These are phyloP conservation scores for Leccinum olivaceoglutinosum DNA, from an alignment of 1,284 basidiomycete genomes.

Conservation along the genomic window DNA sequence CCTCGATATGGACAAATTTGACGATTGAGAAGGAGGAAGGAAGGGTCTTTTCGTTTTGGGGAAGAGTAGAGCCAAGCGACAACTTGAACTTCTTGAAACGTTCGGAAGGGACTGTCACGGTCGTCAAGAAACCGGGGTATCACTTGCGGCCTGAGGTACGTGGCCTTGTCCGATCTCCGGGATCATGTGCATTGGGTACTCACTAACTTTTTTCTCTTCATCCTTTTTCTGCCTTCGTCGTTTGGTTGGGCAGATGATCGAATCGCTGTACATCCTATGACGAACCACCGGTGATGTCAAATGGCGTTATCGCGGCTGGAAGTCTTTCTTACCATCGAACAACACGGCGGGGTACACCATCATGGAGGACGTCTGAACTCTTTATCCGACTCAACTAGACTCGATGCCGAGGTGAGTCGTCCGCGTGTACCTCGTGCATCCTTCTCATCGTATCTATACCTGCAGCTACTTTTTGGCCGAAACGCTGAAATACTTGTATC, in stretches of 20 bases:
- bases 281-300: slow-evolving; percentile 59
- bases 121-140: slow-evolving; percentile 38
- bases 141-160: slow-evolving; percentile 60
- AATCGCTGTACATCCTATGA: slow-evolving; percentile 68
- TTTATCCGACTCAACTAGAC: slow-evolving; percentile 19
- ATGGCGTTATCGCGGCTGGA: slow-evolving; percentile 77
- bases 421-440: neutral
- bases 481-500: slow-evolving; percentile 65
- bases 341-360: slow-evolving; percentile 51
- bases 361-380: slow-evolving; percentile 40
- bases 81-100: no score
- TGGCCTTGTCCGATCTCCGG: slow-evolving; percentile 7
- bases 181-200: neutral
- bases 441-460: neutral
- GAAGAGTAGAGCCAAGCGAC: slow-evolving; percentile 16
- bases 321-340: slow-evolving; percentile 68
- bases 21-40: no score
- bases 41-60: no score
- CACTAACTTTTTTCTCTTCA: neutral
- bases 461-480: slow-evolving; percentile 68
- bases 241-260: slow-evolving; percentile 47
- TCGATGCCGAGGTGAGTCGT: slow-evolving; percentile 11
- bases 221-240: neutral
- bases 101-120: slow-evolving; percentile 29
- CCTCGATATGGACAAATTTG: no score